These are phyloP conservation scores for Amaranthus cruentus DNA, from an alignment of 148 eudicot genomes.

Conservation along the genomic window DNA sequence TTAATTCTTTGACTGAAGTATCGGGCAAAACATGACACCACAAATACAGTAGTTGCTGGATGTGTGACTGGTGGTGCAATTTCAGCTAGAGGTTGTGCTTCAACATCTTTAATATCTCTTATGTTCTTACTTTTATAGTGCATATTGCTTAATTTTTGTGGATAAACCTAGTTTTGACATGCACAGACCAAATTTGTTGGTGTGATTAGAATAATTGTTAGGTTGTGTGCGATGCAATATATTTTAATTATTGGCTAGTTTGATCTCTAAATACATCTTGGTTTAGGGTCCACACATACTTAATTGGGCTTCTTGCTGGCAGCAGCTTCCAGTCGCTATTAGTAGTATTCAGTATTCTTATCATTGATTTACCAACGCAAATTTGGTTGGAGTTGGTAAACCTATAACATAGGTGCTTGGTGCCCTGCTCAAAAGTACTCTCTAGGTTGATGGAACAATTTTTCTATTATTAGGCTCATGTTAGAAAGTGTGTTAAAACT, in stretches of 20 bases:
- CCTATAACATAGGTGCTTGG: neutral
- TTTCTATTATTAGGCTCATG: neutral
- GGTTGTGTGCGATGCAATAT: neutral
- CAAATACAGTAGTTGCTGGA: constrained; percentile 85
- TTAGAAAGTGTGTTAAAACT: neutral
- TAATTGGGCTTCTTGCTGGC: neutral
- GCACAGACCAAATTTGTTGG: neutral
- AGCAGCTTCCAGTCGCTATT: neutral
- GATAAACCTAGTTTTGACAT: neutral
- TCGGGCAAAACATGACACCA: constrained; percentile 85
- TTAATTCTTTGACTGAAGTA: constrained; percentile 34
- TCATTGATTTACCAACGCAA: neutral
- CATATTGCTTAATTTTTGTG: neutral
- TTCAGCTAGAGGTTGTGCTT: constrained; percentile 59
- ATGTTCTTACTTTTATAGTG: neutral
- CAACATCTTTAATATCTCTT: neutral
- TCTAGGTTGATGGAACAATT: neutral
- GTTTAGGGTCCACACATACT: too few species aligned
- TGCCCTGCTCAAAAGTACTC: too few species aligned
- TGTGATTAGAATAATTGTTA: neutral
- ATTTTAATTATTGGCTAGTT: neutral
- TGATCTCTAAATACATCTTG: too few species aligned
- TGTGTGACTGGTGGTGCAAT: constrained; percentile 84
- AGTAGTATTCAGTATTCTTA: neutral
- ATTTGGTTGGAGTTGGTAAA: neutral